Evolutionary conservation across 192 early-diverging fungal species (phyloP).

Genomic region (Lobulomyces angularis): DNA sequence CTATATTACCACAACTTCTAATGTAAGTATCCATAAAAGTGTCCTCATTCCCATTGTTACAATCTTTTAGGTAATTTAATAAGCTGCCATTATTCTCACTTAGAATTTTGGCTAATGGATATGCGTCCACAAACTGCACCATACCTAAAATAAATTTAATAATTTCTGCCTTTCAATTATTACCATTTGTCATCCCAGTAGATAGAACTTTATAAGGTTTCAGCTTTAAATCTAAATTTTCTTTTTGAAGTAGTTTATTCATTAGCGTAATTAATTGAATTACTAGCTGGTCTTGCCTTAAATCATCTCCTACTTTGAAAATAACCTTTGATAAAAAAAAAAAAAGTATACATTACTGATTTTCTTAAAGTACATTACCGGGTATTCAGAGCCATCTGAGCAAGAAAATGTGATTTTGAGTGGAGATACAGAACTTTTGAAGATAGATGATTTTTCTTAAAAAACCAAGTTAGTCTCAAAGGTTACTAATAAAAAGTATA

Average conservation of each 20-base stretch:
- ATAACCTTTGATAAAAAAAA: constrained; percentile 43
- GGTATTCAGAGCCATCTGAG: constrained; percentile 76
- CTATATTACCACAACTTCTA: constrained; percentile 69
- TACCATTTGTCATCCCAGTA: constrained; percentile 42
- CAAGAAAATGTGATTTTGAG: constrained; percentile 76
- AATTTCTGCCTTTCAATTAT: background rate
- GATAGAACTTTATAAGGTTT: constrained; percentile 94
- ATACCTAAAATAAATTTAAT: constrained; percentile 29
- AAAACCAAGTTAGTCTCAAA: background rate
- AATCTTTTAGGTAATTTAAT: constrained; percentile 60
- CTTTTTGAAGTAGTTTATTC: constrained; percentile 87
- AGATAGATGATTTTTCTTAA: constrained; percentile 68
- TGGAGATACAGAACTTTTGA: constrained; percentile 83
- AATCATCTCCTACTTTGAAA: constrained; percentile 96
- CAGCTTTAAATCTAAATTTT: constrained; percentile 86
- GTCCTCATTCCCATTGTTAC: constrained; percentile 50
- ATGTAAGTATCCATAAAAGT: constrained; percentile 90
- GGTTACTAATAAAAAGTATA: constrained; percentile 1
- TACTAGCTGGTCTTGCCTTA: constrained; percentile 95
- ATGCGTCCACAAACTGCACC: constrained; percentile 87
- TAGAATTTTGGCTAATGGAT: constrained; percentile 77
- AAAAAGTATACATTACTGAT: background rate
- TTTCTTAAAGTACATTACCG: constrained; percentile 20
- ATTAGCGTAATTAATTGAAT: constrained; percentile 96
- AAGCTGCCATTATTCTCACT: constrained; percentile 77